A percentile compares a stretch with the other conserved stretches of the same genome.
Conservation (phyloP, 1,284 basidiomycete species). For the Ustanciosporium gigantosporum region DNA sequence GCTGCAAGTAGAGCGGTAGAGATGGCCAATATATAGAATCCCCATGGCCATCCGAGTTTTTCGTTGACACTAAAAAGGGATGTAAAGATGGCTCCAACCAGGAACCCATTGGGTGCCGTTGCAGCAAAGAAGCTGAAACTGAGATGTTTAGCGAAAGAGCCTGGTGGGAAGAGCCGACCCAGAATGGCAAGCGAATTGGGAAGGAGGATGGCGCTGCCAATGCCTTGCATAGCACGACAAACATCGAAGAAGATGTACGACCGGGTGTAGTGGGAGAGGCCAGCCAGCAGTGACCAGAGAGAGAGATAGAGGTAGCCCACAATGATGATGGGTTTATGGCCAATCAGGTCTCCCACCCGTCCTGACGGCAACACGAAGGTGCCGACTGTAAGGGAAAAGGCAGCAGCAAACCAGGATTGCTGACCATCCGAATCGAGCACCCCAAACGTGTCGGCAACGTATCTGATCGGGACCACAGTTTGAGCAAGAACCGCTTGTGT, state of each 20-base stretch:
- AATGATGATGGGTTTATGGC: constrained; percentile 36
- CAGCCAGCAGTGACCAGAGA: constrained; percentile 34
- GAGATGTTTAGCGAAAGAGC: constrained; percentile 30
- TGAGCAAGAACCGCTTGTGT: constrained; percentile 38
- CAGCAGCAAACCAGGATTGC: constrained; percentile 44
- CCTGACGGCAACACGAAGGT: constrained; percentile 50
- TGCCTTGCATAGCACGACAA: constrained; percentile 45
- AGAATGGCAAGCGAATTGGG: constrained; percentile 47
- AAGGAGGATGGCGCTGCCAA: constrained; percentile 38
- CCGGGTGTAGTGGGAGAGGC: constrained; percentile 29
- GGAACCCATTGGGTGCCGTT: constrained; percentile 46
- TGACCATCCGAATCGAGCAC: constrained; percentile 14
- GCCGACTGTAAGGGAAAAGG: constrained; percentile 45
- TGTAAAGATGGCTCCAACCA: constrained; percentile 39
- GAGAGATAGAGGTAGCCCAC: constrained; percentile 32
- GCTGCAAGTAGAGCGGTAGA: constrained; percentile 12
- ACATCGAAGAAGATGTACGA: constrained; percentile 48
- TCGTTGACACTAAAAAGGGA: constrained; percentile 18
- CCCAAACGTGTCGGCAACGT: constrained; percentile 21
- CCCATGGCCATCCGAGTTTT: constrained; percentile 35
- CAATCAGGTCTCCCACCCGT: constrained; percentile 40
- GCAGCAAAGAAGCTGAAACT: constrained; percentile 42
- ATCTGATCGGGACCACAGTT: constrained; percentile 15
- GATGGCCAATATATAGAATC: constrained; percentile 44
- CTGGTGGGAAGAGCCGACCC: constrained; percentile 31